Evolutionary conservation across 257 asterid genomes (phyloP).

Genomic region (Nicotiana noctiflora): DNA sequence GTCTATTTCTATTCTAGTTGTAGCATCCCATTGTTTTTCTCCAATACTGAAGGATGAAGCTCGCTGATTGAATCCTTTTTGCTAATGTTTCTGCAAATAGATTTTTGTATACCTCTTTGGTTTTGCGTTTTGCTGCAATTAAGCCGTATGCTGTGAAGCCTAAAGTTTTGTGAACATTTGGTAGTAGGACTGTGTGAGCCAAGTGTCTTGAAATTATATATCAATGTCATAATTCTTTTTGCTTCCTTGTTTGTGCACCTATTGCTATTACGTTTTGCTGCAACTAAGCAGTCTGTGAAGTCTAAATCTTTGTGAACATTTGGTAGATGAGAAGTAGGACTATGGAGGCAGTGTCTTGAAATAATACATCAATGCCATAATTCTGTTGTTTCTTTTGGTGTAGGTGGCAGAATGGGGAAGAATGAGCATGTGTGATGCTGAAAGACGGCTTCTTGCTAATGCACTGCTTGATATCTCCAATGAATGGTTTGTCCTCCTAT

Average conservation of each 20-base stretch:
- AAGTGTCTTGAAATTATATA: no score
- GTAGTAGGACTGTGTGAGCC: no score
- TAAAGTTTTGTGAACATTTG: no score
- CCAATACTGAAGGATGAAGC: neutral
- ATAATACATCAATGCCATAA: neutral
- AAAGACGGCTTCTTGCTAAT: conserved; percentile 42
- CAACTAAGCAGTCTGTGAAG: neutral
- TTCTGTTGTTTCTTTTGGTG: neutral
- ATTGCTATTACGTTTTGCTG: neutral
- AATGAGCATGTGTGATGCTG: conserved; percentile 49
- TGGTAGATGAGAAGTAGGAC: neutral
- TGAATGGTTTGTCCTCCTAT: conserved; percentile 38
- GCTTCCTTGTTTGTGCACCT: neutral
- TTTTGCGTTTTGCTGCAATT: no score
- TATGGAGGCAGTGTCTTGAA: neutral
- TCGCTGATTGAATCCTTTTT: neutral
- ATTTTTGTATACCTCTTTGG: neutral
- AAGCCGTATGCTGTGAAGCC: no score
- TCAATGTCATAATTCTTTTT: no score
- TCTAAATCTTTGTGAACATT: neutral
- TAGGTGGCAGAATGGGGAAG: conserved; percentile 44
- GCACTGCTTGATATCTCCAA: conserved; percentile 41
- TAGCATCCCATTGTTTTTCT: no score
- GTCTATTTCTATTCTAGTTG: no score
- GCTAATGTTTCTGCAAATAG: neutral